phyloP scores from a whole-genome alignment of 345 rosid genomes.

The Populus euphratica region DNA sequence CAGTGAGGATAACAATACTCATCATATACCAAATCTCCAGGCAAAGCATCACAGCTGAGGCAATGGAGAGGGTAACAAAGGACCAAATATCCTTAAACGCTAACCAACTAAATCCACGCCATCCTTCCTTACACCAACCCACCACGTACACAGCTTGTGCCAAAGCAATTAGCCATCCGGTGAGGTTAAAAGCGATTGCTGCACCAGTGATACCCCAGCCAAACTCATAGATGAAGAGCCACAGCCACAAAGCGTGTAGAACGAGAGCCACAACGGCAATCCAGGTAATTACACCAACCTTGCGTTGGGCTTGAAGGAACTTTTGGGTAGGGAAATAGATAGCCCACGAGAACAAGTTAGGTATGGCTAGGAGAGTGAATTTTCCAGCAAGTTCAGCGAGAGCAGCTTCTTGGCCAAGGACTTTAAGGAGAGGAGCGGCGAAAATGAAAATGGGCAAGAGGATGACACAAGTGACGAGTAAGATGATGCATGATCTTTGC shows the following conservation, averaged over 20 bases:
- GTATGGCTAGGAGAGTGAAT: slow-evolving; percentile 43
- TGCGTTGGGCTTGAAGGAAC: slow-evolving; percentile 85
- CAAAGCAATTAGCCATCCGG: slow-evolving; percentile 42
- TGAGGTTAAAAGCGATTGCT: slow-evolving; percentile 54
- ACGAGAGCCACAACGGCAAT: slow-evolving; percentile 45
- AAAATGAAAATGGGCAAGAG: slow-evolving; percentile 59
- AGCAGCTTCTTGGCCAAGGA: slow-evolving; percentile 53
- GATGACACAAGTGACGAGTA: slow-evolving; percentile 34
- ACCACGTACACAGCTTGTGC: slow-evolving; percentile 51
- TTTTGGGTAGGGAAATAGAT: slow-evolving; percentile 57
- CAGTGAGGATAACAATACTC: slow-evolving; percentile 69
- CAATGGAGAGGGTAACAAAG: slow-evolving; percentile 68
- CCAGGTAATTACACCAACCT: slow-evolving; percentile 52
- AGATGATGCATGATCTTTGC: slow-evolving; percentile 80
- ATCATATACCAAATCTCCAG: slow-evolving; percentile 83
- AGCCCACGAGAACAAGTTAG: slow-evolving; percentile 18
- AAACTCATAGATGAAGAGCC: slow-evolving; percentile 42
- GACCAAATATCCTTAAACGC: slow-evolving; percentile 72
- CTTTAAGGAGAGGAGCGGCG: slow-evolving; percentile 57
- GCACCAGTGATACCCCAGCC: slow-evolving; percentile 62
- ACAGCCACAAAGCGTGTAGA: slow-evolving; percentile 41
- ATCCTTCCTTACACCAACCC: slow-evolving; percentile 59
- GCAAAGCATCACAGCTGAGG: slow-evolving; percentile 85
- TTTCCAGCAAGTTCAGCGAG: slow-evolving; percentile 57
- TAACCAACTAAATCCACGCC: slow-evolving; percentile 58